Evolutionary conservation across 208 protist genomes (phyloP), one percentile per base, ranked within the genome.

Genomic region (Wallacemonas collosoma): DNA sequence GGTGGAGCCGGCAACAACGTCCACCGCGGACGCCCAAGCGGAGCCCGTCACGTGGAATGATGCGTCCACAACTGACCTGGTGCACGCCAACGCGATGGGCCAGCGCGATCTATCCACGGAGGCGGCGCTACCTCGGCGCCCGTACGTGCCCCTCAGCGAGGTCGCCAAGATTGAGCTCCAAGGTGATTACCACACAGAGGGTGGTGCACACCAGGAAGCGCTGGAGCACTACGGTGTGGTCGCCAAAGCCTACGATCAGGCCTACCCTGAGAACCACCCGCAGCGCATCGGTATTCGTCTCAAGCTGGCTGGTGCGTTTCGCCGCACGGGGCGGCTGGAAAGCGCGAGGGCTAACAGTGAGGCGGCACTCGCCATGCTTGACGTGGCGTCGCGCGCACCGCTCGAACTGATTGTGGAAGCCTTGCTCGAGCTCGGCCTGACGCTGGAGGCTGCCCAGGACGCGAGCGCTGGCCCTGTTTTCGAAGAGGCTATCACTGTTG

Each of bases 171-270:
- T 97, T 68, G 89, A 97, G 78, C 76, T 97, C 45, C 88, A 91
- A 58, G 93, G 82, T 1, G 93, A 97, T 69, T 97, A 97, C 73
- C 76, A 87, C 58, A 90, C 85, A 26, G 89, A 97, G 56, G 93
- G 90, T 9, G 83, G 83, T 15, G 69, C 95, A 35, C 83, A 91
- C 74, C 93, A 97, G 71, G 90, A 97, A 78, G 89, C 93, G 47
- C 77, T 97, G 11, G 88, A 95, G 79, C 80, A 87, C 79, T 97
- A 97, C 70, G 93, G 93, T 11, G 93, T 97, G 35, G 89, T 93
- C 58, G 82, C 90, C 48, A 95, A 93, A 81, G 87, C 83, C 40
- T 97, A 97, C 77, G 66, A 84, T 44, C 62, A 88, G n/a, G 93
- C 90, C 14, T 95, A 95, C 75, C 90, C 93, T 6, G 85, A 87